phyloP scores from a whole-genome alignment of 805 yeast species.

The Ogataea salicorniae region DNA sequence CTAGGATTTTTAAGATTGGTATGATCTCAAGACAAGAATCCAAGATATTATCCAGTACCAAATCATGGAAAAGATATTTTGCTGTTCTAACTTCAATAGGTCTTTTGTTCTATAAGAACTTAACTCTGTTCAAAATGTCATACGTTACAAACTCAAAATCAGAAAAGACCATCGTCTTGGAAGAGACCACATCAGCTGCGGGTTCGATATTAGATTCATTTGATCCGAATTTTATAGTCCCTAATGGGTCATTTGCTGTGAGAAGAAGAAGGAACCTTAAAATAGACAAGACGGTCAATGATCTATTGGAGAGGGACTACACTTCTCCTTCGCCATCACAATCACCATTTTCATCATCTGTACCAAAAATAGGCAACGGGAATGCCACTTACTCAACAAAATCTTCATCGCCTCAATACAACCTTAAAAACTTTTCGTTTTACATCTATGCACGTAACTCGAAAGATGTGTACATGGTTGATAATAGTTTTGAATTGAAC shows the following conservation, averaged over 20 bases:
- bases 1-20: slow-evolving; percentile 37
- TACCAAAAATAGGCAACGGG: background rate
- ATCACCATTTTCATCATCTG: background rate
- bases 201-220: slow-evolving; percentile 18
- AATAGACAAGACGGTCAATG: slow-evolving; percentile 21
- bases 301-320: background rate
- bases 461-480: slow-evolving; percentile 38
- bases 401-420: background rate
- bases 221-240: slow-evolving; percentile 23
- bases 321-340: background rate
- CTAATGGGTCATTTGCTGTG: slow-evolving; percentile 26
- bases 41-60: slow-evolving; percentile 21
- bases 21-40: slow-evolving; percentile 37
- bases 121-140: slow-evolving; percentile 31
- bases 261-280: slow-evolving; percentile 22
- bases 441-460: slow-evolving; percentile 38
- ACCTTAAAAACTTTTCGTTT: slow-evolving; percentile 25
- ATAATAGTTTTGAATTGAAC: slow-evolving; percentile 39
- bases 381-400: no score
- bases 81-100: slow-evolving; percentile 49
- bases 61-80: slow-evolving; percentile 40
- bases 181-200: slow-evolving; percentile 19
- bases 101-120: slow-evolving; percentile 38
- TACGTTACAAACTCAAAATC: slow-evolving; percentile 10
- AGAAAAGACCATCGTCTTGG: slow-evolving; percentile 24